Evolutionary conservation across 2,329 filamentous ascomycete species (phyloP).

Genomic region (Ilyonectria robusta): DNA sequence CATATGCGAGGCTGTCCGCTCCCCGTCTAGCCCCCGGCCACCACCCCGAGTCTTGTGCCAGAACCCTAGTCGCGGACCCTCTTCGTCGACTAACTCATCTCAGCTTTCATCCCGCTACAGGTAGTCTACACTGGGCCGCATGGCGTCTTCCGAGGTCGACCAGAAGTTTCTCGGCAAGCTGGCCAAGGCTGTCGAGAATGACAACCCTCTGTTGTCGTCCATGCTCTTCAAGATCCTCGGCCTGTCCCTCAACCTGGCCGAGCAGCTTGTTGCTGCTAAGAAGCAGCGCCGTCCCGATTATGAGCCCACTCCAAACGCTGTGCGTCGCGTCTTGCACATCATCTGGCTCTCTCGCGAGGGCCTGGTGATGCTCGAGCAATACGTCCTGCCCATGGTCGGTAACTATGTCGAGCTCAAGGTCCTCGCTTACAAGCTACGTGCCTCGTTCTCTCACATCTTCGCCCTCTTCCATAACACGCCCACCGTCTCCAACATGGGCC

Average conservation of each 20-base stretch:
- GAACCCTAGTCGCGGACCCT: slow-evolving; percentile 39
- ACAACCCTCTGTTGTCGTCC: slow-evolving; percentile 83
- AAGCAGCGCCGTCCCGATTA: slow-evolving; percentile 87
- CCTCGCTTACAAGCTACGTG: slow-evolving; percentile 89
- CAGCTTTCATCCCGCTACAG: slow-evolving; percentile 26
- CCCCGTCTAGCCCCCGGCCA: slow-evolving; percentile 40
- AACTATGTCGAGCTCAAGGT: slow-evolving; percentile 89
- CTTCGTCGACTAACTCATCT: slow-evolving; percentile 37
- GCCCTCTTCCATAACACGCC: slow-evolving; percentile 96
- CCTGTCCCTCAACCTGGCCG: slow-evolving; percentile 88
- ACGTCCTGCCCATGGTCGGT: slow-evolving; percentile 87
- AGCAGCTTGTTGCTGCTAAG: slow-evolving; percentile 85
- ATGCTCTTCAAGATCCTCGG: slow-evolving; percentile 94
- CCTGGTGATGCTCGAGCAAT: slow-evolving; percentile 86
- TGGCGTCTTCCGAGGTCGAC: slow-evolving; percentile 98
- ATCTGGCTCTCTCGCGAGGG: slow-evolving; percentile 96
- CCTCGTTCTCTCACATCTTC: slow-evolving; percentile 97
- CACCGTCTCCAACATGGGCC: slow-evolving; percentile 74
- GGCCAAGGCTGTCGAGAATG: slow-evolving; percentile 82
- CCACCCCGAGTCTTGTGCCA: slow-evolving; percentile 40
- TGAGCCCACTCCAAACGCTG: slow-evolving; percentile 81
- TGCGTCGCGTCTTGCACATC: slow-evolving; percentile 89
- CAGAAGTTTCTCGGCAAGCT: slow-evolving; percentile 96
- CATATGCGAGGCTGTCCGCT: slow-evolving; percentile 48
- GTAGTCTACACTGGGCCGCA: slow-evolving; percentile 57